Conservation (phyloP, 306 rosid species). For the Medicago ruthenica region DNA sequence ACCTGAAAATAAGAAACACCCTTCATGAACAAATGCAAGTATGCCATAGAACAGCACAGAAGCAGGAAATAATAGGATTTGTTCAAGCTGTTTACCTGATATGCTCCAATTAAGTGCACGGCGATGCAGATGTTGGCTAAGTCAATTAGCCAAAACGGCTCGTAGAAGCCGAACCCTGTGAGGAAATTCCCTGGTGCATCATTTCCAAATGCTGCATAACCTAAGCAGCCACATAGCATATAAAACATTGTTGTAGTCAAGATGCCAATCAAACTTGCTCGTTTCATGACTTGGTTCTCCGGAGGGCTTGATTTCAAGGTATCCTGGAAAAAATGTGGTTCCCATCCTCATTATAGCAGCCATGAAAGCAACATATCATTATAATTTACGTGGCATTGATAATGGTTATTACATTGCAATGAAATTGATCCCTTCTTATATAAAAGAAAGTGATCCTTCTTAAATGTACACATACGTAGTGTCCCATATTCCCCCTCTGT, state of each 20-base stretch:
- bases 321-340: conserved; percentile 60
- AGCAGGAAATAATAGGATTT: neutral
- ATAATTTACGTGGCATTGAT: too few relatives aligned
- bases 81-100: conserved; percentile 63
- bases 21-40: neutral
- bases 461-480: neutral
- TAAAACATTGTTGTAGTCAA: conserved; percentile 83
- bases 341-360: neutral
- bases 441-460: too few relatives aligned
- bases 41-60: neutral
- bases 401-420: neutral
- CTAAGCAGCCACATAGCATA: conserved; percentile 79
- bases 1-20: conserved; percentile 54
- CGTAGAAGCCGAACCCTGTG: conserved; percentile 98
- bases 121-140: conserved; percentile 90
- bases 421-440: neutral
- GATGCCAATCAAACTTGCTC: conserved; percentile 77
- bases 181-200: conserved; percentile 96
- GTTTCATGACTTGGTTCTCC: conserved; percentile 88
- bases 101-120: conserved; percentile 86
- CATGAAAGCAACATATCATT: conserved; percentile 14
- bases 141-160: conserved; percentile 95
- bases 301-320: conserved; percentile 85
- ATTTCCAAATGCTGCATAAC: conserved; percentile 96
- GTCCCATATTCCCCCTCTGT: neutral